Base-by-base conservation (phyloP, 2,329 filamentous ascomycete genomes). In the Hansfordia pulvinata region DNA sequence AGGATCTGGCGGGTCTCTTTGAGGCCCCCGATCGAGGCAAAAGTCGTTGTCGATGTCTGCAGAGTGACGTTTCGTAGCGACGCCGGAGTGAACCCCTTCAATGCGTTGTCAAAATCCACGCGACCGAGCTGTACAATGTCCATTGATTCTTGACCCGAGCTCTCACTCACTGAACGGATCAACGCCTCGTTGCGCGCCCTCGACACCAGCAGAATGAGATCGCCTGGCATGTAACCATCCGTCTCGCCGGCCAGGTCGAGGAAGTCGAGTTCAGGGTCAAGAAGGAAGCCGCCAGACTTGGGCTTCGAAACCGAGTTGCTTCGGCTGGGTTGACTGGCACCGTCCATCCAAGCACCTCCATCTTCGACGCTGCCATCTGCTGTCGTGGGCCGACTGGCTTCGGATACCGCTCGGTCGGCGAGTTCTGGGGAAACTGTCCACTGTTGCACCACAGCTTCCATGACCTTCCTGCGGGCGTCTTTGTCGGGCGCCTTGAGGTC, bases 201-300 rank as follows among this genome's bases (percentile, higher is more conserved):
- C 8, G 83, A 77, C 11, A 93, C 80, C 8, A 98, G 69, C 3
- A 94, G 65, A 10, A 79, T 75, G 19, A 98, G 63, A 49, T 98
- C 90, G 4, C 86, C 90, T 1, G 90, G 88, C 86, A 96, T 94
- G 47, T 96, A 98, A 1, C 90, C 90, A 46, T 98, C 90, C 0
- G 88, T 96, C 39, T 88, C 78, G 2, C 90, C 86, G 11, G 92
- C 85, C 30, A 98, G 67, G 35, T 96, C 88, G 7, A 96, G 69
- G 31, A 96, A 82, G 48, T 98, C 90, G 8, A 98, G 69, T 25
- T 79, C 69, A 0, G 71, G 57, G 31, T 85, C 79, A 5, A 93
- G 58, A 2, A 76, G 54, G 41, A 93, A 90, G 0, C 77, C 79
- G 28, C 69, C 67, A 4, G 56, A 49, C 25, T 49, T 52, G 10